Base-by-base conservation (phyloP, 1,284 basidiomycete genomes). In the Exobasidium rhododendri region DNA sequence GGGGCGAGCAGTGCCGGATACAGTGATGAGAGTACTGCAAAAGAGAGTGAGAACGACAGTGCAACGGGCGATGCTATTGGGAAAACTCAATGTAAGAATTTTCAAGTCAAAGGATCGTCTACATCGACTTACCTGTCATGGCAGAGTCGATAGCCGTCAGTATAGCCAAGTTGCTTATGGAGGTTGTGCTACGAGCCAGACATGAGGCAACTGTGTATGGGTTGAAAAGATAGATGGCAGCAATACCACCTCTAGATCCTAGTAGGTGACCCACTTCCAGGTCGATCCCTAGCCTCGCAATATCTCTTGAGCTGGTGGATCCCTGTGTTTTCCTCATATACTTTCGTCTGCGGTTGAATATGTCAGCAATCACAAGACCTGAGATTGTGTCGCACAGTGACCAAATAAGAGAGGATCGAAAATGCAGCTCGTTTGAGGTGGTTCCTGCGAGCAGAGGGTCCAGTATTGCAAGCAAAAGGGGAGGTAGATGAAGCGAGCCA, bases 141-240 rank as follows among this genome's bases (percentile, higher is more conserved):
- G 91, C 90, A 61, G 87, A 86, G 81, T 87, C 84, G n/a, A 96
- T 78, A 0, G 88, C 79, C 0, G 88, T 75, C 0, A 94, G 82
- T 30, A 87, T 80, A 3, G 90, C 80, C 0, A 86, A 83, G 73
- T 89, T 92, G 75, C 93, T 90, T 20, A 97, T 82, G 0, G 86
- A 85, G 0, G 90, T 88, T 0, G 90, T 90, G 0, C 92, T 94
- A 6, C 87, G 81, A 0, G 91, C 89, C 1, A 93, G 81, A 43
- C 87, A 89, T 0, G 92, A 86, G 1, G 91, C 82, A 52, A 94
- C 79, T 4, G 90, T 82, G 78, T 94, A 94, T 3, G 94, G 94
- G 70, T 96, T 96, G 64, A 94, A 81, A 2, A 97, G 85, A 80
- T 89, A 93, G 17, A 71, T 29, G 31, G 58, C 63, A 10, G 69